These are phyloP conservation scores for Yarrowia yakushimensis DNA, from an alignment of 805 yeast species.

Conservation along the genomic window DNA sequence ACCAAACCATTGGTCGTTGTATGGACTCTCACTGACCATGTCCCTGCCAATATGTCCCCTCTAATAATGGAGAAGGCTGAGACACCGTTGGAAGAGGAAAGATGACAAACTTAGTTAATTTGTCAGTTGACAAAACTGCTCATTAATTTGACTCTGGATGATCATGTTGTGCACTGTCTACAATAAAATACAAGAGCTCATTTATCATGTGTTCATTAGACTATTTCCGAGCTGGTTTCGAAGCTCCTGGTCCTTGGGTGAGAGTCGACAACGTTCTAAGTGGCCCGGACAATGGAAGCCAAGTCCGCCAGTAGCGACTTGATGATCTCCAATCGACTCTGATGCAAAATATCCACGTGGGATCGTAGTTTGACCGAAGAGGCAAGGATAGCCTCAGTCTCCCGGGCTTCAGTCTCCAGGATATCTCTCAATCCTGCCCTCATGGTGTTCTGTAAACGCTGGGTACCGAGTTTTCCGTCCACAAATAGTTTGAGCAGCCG, in stretches of 20 bases:
- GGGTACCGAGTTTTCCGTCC: conserved; percentile 15
- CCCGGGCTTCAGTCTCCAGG: not conserved
- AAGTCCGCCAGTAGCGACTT: not conserved
- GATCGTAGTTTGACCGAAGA: not conserved
- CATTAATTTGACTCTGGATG: no score
- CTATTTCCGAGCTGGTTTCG: not conserved
- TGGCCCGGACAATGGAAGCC: conserved; percentile 7
- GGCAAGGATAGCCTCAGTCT: not conserved
- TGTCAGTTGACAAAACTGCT: no score
- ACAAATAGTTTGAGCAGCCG: conserved; percentile 13
- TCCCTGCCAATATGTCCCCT: no score
- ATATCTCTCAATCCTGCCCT: conserved; percentile 19
- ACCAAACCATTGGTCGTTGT: no score
- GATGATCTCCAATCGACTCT: not conserved
- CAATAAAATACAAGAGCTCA: not conserved
- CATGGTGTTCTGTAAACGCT: conserved; percentile 8
- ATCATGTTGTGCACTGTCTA: no score
- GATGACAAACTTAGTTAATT: no score
- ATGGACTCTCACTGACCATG: no score
- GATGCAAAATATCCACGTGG: conserved; percentile 12
- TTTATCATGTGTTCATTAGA: not conserved
- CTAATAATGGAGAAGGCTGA: no score
- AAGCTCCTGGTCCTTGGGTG: not conserved
- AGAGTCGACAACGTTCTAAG: not conserved
- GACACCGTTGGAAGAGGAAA: no score